Conservation (phyloP, 2,329 filamentous ascomycete genomes). For the Torrubiella hemipterigena region DNA sequence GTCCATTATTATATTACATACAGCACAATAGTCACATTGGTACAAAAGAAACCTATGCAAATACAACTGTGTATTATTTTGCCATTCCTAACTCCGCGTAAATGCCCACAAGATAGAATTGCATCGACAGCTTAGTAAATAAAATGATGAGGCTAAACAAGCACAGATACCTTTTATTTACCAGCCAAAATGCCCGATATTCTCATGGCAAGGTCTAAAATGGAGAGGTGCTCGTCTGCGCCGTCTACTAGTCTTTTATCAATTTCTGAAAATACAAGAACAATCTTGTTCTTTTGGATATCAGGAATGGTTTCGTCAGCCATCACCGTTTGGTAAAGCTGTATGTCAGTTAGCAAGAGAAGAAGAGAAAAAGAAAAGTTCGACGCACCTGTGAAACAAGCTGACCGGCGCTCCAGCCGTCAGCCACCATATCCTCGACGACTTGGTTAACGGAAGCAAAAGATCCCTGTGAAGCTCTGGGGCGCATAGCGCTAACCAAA, state of each 20-base stretch:
- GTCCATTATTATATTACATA: constrained; percentile 8
- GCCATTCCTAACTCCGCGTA: neutral
- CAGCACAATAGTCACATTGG: no score
- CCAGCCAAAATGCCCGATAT: constrained; percentile 61
- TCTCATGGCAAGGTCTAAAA: constrained; percentile 73
- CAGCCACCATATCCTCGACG: constrained; percentile 83
- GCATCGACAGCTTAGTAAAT: no score
- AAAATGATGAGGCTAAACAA: constrained; percentile 6
- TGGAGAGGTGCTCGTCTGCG: constrained; percentile 85
- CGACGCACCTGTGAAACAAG: constrained; percentile 60
- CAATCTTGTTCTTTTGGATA: constrained; percentile 80
- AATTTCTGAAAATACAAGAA: constrained; percentile 79
- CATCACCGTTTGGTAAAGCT: constrained; percentile 74
- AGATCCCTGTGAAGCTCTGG: constrained; percentile 46
- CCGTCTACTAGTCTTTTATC: constrained; percentile 94
- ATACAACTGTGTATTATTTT: constrained; percentile 1
- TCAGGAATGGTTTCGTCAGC: constrained; percentile 78
- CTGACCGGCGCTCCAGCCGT: constrained; percentile 93
- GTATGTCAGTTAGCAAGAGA: constrained; percentile 4
- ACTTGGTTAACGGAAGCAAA: constrained; percentile 68
- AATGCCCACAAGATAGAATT: neutral
- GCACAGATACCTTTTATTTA: constrained; percentile 16
- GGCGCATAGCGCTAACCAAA: constrained; percentile 66
- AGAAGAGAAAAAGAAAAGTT: constrained; percentile 7
- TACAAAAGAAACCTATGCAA: no score